Evolutionary conservation across 139 green algal species (phyloP).

Genomic region (Chlamydomonas sp.): DNA sequence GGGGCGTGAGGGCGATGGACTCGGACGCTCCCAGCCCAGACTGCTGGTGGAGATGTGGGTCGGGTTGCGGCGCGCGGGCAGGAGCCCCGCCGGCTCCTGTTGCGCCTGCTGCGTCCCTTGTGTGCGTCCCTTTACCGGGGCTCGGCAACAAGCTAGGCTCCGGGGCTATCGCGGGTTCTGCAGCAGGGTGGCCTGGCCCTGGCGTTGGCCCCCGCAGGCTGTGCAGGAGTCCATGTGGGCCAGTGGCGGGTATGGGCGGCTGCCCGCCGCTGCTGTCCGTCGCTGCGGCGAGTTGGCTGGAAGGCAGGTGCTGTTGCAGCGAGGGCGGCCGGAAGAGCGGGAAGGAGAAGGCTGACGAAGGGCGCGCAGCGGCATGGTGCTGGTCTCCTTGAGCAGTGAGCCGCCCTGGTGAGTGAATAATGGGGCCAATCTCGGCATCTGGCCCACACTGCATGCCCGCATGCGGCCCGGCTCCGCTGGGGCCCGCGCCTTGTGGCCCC

Average conservation of each 20-base stretch:
- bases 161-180: background rate
- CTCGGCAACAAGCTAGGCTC: background rate
- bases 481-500: background rate
- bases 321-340: background rate
- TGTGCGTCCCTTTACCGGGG: background rate
- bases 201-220: background rate
- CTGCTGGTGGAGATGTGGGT: too few relatives aligned
- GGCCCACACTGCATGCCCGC: background rate
- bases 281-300: background rate
- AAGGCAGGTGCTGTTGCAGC: background rate
- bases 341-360: background rate
- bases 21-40: background rate
- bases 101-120: background rate
- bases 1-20: background rate
- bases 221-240: background rate
- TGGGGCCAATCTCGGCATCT: background rate
- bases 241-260: background rate
- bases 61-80: too few relatives aligned
- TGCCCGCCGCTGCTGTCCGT: background rate
- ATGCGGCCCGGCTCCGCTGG: background rate
- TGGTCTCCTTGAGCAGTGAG: background rate
- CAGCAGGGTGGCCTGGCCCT: background rate
- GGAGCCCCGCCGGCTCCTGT: background rate
- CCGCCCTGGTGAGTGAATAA: background rate
- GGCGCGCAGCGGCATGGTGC: background rate